These are phyloP conservation scores for Spatholobus suberectus DNA, from an alignment of 306 rosid species.

Conservation along the genomic window DNA sequence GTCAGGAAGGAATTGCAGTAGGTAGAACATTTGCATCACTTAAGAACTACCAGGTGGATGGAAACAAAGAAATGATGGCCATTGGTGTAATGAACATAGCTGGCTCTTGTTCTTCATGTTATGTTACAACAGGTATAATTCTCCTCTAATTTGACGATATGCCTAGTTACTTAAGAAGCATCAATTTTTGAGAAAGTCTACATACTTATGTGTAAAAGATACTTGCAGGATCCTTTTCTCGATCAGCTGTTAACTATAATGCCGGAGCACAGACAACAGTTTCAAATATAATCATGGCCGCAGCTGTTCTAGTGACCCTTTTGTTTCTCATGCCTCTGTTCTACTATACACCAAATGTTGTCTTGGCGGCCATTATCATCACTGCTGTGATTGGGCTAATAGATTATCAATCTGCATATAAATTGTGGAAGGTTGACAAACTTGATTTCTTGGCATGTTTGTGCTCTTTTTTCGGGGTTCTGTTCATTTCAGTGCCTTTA, in stretches of 20 bases:
- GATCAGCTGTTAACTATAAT: constrained; percentile 88
- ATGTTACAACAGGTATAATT: constrained; percentile 78
- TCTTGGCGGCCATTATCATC: constrained; percentile 86
- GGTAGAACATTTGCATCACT: constrained; percentile 95
- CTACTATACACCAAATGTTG: constrained; percentile 83
- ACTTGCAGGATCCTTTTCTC: constrained; percentile 88
- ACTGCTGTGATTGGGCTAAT: constrained; percentile 90
- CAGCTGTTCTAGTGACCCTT: constrained; percentile 90
- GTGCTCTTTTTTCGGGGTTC: constrained; percentile 87
- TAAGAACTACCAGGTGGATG: constrained; percentile 93
- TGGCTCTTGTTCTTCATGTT: constrained; percentile 91
- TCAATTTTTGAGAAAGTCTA: constrained; percentile 21
- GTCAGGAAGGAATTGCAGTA: constrained; percentile 96
- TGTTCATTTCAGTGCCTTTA: constrained; percentile 85
- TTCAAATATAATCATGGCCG: constrained; percentile 85
- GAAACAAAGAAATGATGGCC: constrained; percentile 99
- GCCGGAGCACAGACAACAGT: constrained; percentile 91
- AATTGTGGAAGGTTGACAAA: constrained; percentile 92
- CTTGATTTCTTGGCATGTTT: constrained; percentile 89
- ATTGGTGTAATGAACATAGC: constrained; percentile 92
- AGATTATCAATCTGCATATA: constrained; percentile 71
- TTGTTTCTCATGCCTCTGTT: constrained; percentile 95
- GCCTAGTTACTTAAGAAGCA: constrained; percentile 18
- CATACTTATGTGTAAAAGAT: background rate
- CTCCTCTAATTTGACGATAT: constrained; percentile 21